These are phyloP conservation scores for Plectranthus barbatus DNA, from an alignment of 257 asterid species.

Conservation along the genomic window DNA sequence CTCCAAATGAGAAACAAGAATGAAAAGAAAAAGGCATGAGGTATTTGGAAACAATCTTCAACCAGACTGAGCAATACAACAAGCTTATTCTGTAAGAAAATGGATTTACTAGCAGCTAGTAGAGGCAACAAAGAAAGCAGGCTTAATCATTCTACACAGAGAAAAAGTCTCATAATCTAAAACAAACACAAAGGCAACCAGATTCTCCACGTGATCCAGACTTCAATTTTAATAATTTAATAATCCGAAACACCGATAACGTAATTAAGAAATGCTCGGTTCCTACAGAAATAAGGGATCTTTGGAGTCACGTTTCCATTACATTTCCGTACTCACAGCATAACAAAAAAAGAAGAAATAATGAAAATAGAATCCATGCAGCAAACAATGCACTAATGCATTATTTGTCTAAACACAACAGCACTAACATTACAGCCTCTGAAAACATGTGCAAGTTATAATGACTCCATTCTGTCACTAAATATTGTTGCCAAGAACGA, in stretches of 20 bases:
- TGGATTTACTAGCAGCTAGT: too few species aligned
- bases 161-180: too few species aligned
- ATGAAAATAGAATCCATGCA: slow-evolving; percentile 12
- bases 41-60: too few species aligned
- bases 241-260: neutral
- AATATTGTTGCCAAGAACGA: neutral
- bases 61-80: too few species aligned
- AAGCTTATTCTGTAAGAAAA: too few species aligned
- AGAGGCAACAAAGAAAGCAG: too few species aligned
- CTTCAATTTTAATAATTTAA: neutral
- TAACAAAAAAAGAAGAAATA: neutral
- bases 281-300: neutral
- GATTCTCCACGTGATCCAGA: neutral
- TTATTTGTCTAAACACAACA: neutral
- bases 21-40: too few species aligned
- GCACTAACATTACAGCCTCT: slow-evolving; percentile 10
- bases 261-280: neutral
- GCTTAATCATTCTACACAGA: too few species aligned
- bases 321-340: neutral
- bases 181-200: neutral
- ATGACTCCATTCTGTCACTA: slow-evolving; percentile 25
- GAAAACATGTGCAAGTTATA: slow-evolving; percentile 10
- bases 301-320: neutral
- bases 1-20: too few species aligned
- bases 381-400: neutral